Base-by-base conservation (phyloP, 1,139 yeast species). In the Magnusiomyces suaveolens region DNA sequence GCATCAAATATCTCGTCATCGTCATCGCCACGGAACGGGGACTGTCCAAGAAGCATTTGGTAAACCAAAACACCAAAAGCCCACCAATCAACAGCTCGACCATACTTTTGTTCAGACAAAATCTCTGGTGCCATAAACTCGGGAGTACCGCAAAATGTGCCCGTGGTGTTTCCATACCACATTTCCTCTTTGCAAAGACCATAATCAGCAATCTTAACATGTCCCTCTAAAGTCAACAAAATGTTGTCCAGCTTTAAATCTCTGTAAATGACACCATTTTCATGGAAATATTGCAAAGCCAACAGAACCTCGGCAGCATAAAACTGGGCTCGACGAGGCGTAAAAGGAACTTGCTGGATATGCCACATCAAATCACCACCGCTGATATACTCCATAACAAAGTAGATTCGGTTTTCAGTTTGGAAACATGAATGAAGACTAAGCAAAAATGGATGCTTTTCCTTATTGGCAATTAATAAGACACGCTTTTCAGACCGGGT, bases 321-420 rank as follows among this genome's bases (percentile, higher is more conserved):
- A 67, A 89, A 92, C 70, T 90, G 94, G 18, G 98, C 98, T 62
- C 97, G 78, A 62, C 87, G 82, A 23, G 92, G 85, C 1, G 96
- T 84, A 66, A 92, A 86, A 64, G 94, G 78, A 56, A 87, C 87
- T 66, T 88, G 88, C 69, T 92, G 98, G 64, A 92, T 94, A 69
- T 92, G 99, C 95, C 97, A 89, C 98, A 92, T 92, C 66, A 92
- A 79, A 73, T 92, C 99, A 68, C 99, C 99, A 56, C 98, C 99
- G 14, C 95, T 83, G 54, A 92, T 84, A 66, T 89, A 92, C 69
- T 92, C 98, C 98, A 92, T 92, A 16, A 95, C 98, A 72, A 94
- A 92, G 70, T 94, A 92, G 49, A 92, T 87, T 67, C 98, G 81
- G 68, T 94, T 90, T 63, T 94, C 98, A 0, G 98, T 92, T 72